A percentile compares a stretch with the other conserved stretches of the same genome.
Evolutionary conservation across 164 flowering plant species (phyloP).

Genomic region (Akebia trifoliata): DNA sequence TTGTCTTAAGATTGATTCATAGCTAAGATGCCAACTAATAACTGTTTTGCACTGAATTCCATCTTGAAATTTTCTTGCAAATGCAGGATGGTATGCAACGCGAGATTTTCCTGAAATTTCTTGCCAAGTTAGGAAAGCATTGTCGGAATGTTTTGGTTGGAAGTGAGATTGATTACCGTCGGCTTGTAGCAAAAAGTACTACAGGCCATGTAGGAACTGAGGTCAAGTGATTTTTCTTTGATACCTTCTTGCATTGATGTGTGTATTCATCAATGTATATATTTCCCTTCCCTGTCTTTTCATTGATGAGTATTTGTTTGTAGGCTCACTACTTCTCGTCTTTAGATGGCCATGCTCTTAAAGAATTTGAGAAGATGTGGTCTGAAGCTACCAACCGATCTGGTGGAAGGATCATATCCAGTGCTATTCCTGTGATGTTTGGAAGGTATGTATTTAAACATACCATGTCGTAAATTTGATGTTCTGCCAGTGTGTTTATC

Average conservation of each 20-base stretch:
- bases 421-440: slow-evolving; percentile 82
- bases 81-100: slow-evolving; percentile 95
- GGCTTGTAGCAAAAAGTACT: slow-evolving; percentile 59
- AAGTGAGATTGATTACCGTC: slow-evolving; percentile 91
- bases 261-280: not conserved
- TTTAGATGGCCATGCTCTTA: slow-evolving; percentile 30
- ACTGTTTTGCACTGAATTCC: not conserved
- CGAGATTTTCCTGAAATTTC: slow-evolving; percentile 65
- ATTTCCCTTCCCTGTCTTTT: not conserved
- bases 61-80: slow-evolving; percentile 9
- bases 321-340: slow-evolving; percentile 82
- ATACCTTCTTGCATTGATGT: not conserved
- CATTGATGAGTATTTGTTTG: not conserved
- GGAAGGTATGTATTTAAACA: slow-evolving; percentile 57
- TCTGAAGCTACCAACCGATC: slow-evolving; percentile 32
- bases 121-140: slow-evolving; percentile 61
- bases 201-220: no score
- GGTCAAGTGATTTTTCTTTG: slow-evolving; percentile 30
- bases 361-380: slow-evolving; percentile 78
- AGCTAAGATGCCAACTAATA: not conserved
- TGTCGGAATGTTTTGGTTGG: slow-evolving; percentile 69
- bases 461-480: not conserved
- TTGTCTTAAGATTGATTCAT: not conserved
- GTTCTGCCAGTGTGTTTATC: no score
- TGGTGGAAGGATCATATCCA: slow-evolving; percentile 52